Percentiles rank a stretch among this genome's conserved stretches.
These are phyloP conservation scores for Wickerhamomyces queroliae DNA, from an alignment of 805 yeast species.

Conservation along the genomic window DNA sequence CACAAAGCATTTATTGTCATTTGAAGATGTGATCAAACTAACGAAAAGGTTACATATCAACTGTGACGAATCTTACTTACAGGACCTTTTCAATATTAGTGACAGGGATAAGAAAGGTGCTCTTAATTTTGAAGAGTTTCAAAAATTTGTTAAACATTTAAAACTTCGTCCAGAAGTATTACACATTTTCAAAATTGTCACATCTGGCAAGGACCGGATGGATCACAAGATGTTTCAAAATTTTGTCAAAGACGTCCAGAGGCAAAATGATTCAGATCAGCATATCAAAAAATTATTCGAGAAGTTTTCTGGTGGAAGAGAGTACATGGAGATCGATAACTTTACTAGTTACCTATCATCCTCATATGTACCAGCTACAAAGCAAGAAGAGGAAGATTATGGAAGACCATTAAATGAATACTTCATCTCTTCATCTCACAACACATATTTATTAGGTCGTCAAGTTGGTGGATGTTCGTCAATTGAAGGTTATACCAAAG, in stretches of 20 bases:
- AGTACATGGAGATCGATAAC: conserved; percentile 9
- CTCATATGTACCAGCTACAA: conserved; percentile 20
- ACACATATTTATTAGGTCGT: conserved; percentile 83
- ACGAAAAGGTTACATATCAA: conserved; percentile 68
- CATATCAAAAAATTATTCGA: conserved; percentile 29
- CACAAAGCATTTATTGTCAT: conserved; percentile 37
- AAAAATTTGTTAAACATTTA: conserved; percentile 61
- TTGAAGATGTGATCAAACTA: conserved; percentile 62
- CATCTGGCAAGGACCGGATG: conserved; percentile 21
- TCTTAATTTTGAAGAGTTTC: conserved; percentile 69
- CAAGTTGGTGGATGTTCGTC: conserved; percentile 87
- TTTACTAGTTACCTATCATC: conserved; percentile 25
- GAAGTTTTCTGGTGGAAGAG: conserved; percentile 25
- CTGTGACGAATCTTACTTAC: conserved; percentile 49
- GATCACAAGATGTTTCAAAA: conserved; percentile 25
- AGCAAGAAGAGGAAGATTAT: conserved; percentile 29
- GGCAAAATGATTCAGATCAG: conserved; percentile 31
- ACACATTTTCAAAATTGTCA: conserved; percentile 38
- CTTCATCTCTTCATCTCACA: conserved; percentile 89
- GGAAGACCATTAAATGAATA: conserved; percentile 76
- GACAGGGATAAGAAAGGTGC: conserved; percentile 44
- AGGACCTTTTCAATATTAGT: conserved; percentile 44
- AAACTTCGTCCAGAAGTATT: conserved; percentile 61
- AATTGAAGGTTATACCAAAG: conserved; percentile 82
- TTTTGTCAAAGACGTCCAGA: conserved; percentile 45